Evolutionary conservation across 257 asterid species (phyloP).

Genomic region (Petrea volubilis): DNA sequence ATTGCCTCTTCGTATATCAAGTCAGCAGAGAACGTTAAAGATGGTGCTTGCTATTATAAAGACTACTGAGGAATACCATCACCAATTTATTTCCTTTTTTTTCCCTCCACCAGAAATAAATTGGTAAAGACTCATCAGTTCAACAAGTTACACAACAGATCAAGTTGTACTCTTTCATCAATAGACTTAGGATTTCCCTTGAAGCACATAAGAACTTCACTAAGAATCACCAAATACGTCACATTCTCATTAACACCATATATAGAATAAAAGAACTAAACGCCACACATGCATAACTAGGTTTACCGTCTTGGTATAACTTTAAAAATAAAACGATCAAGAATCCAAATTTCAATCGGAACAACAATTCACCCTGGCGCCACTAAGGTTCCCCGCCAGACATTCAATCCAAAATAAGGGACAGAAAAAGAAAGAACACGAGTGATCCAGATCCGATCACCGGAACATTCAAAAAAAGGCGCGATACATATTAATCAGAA

Average conservation of each 20-base stretch:
- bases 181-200: neutral
- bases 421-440: neutral
- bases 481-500: neutral
- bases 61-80: neutral
- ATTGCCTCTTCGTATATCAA: neutral
- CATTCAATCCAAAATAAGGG: neutral
- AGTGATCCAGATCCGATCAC: constrained; percentile 8
- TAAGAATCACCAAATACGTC: constrained; percentile 1
- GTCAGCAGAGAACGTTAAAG: neutral
- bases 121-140: neutral
- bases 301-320: no score
- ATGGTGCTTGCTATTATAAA: neutral
- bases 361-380: neutral
- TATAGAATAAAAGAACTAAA: neutral
- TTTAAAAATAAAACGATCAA: neutral
- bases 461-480: neutral
- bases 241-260: neutral
- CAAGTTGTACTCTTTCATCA: neutral
- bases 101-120: neutral
- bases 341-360: neutral
- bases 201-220: neutral
- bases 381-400: no score
- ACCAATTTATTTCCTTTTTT: no score
- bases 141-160: neutral
- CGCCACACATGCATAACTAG: constrained; percentile 2